Percentiles rank a stretch among this genome's conserved stretches.
These are phyloP conservation scores for Aspergillus sp. DNA, from an alignment of 2,329 filamentous ascomycete species.

Conservation along the genomic window DNA sequence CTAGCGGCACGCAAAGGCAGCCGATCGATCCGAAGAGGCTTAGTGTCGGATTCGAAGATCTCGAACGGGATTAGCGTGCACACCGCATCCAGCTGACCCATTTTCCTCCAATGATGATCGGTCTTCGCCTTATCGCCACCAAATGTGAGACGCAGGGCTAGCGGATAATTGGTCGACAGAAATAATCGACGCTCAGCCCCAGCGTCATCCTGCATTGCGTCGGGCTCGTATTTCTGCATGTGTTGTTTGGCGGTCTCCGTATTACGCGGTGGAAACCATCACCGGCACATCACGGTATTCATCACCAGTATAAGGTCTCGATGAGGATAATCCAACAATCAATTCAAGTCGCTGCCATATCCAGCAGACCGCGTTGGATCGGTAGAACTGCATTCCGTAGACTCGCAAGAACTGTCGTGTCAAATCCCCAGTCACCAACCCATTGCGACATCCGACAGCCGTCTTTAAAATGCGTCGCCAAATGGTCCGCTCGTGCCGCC, in stretches of 20 bases:
- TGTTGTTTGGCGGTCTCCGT: not conserved
- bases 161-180: constrained; percentile 12
- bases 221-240: not conserved
- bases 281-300: not conserved
- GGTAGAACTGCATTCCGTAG: constrained; percentile 39
- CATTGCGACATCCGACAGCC: constrained; percentile 55
- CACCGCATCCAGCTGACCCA: constrained; percentile 16
- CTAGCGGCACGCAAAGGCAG: not conserved
- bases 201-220: constrained; percentile 8
- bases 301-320: no score
- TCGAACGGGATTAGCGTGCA: not conserved
- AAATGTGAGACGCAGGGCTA: not conserved
- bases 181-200: constrained; percentile 6
- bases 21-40: not conserved
- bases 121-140: constrained; percentile 5
- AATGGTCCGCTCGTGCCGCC: constrained; percentile 53
- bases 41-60: not conserved
- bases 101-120: constrained; percentile 8
- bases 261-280: constrained; percentile 3
- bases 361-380: constrained; percentile 13
- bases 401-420: constrained; percentile 28
- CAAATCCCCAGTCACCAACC: constrained; percentile 56
- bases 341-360: not conserved
- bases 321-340: not conserved
- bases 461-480: constrained; percentile 56